phyloP scores from a whole-genome alignment of 345 rosid species.

The Lepidium sativum region DNA sequence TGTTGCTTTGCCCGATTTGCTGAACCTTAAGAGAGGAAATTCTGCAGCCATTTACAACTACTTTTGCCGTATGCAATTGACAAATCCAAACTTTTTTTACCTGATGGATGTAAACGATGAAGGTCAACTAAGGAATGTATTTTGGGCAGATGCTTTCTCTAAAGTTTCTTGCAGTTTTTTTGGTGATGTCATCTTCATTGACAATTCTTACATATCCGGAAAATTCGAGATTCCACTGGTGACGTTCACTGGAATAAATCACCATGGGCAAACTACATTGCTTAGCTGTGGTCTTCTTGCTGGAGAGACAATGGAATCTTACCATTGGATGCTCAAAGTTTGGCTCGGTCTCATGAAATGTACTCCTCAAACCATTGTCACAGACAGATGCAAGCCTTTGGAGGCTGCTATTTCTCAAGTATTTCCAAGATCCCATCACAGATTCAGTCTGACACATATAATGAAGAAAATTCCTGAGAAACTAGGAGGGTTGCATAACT shows the following conservation, averaged over 20 bases:
- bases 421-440: slow-evolving; percentile 50
- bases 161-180: slow-evolving; percentile 53
- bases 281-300: slow-evolving; percentile 68
- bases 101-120: slow-evolving; percentile 66
- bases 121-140: slow-evolving; percentile 52
- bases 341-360: slow-evolving; percentile 40
- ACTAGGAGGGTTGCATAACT: slow-evolving; percentile 42
- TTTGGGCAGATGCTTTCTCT: slow-evolving; percentile 57
- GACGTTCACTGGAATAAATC: slow-evolving; percentile 53
- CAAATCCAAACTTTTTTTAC: slow-evolving; percentile 56
- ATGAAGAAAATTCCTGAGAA: slow-evolving; percentile 48
- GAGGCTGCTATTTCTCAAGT: slow-evolving; percentile 46
- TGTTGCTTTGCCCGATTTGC: slow-evolving; percentile 22
- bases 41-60: slow-evolving; percentile 46
- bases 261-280: slow-evolving; percentile 51
- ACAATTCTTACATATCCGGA: slow-evolving; percentile 41
- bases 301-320: slow-evolving; percentile 51
- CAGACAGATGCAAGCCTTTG: slow-evolving; percentile 52
- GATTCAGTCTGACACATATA: slow-evolving; percentile 40
- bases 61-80: slow-evolving; percentile 59
- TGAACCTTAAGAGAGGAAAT: slow-evolving; percentile 55
- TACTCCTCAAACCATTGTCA: slow-evolving; percentile 53
- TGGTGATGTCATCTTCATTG: slow-evolving; percentile 46
- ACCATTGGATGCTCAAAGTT: slow-evolving; percentile 53
- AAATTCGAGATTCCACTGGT: slow-evolving; percentile 58